These are phyloP conservation scores for Microdochium paspali DNA, from an alignment of 2,329 filamentous ascomycete genomes.

Conservation along the genomic window DNA sequence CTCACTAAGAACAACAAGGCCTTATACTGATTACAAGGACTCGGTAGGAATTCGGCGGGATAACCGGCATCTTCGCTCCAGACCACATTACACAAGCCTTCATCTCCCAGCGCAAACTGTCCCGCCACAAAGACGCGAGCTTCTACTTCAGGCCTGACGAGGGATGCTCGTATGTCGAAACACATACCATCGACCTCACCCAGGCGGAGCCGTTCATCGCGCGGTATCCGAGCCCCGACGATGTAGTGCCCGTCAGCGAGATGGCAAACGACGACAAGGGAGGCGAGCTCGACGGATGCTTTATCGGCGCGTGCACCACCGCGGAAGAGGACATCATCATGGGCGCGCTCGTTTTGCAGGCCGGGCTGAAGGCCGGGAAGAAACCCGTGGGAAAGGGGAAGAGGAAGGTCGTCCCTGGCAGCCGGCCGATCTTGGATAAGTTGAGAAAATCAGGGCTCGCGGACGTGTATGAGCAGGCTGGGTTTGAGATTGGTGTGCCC, in stretches of 20 bases:
- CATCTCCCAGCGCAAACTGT: slow-evolving; percentile 20
- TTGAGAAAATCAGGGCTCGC: slow-evolving; percentile 23
- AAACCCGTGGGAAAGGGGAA: slow-evolving; percentile 20
- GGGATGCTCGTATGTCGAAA: slow-evolving; percentile 25
- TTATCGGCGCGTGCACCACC: slow-evolving; percentile 37
- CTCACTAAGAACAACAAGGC: background rate
- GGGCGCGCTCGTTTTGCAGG: slow-evolving; percentile 27
- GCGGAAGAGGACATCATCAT: slow-evolving; percentile 33
- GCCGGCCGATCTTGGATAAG: slow-evolving; percentile 24
- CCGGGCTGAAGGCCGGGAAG: slow-evolving; percentile 22
- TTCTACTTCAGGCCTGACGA: slow-evolving; percentile 29
- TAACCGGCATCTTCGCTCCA: slow-evolving; percentile 30
- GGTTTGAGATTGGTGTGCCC: slow-evolving; percentile 29
- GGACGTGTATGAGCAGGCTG: slow-evolving; percentile 27
- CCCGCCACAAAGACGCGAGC: slow-evolving; percentile 19
- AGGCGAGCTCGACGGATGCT: slow-evolving; percentile 28
- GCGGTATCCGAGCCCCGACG: slow-evolving; percentile 29
- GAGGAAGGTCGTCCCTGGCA: slow-evolving; percentile 29
- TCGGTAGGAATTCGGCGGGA: slow-evolving; percentile 28
- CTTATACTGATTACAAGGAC: background rate
- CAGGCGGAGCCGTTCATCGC: slow-evolving; percentile 27
- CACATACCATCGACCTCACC: slow-evolving; percentile 25
- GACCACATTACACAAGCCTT: slow-evolving; percentile 25
- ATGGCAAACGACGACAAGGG: no score
- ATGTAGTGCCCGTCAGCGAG: slow-evolving; percentile 29